Base-by-base conservation (phyloP, 2,329 filamentous ascomycete species). In the Lachnellula subtilissima region DNA sequence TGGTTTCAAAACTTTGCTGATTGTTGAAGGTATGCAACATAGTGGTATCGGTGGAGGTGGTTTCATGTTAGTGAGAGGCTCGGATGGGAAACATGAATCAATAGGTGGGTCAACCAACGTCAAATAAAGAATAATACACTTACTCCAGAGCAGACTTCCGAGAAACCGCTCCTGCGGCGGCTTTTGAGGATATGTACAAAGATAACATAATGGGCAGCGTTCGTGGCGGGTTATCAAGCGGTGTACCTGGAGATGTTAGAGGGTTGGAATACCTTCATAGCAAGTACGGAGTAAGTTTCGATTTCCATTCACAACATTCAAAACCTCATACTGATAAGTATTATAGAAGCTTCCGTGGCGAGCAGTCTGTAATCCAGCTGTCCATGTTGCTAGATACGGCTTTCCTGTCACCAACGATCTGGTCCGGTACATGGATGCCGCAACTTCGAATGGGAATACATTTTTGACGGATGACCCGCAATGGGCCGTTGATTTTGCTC, bases 1-100 rank as follows among this genome's bases (percentile, higher is more conserved):
- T 15, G 19, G n/a, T 57, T 23, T 56, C 25, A 5, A 15, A 15
- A 36, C 25, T 36, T n/a, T 22, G 19, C 54, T 64, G 25, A 60
- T 48, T 1, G 8, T 22, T 9, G n/a, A 36, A 78, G 76, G 81
- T 54, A 89, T 89, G 84, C 89, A 90, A 64, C 88, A 92, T 70
- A 83, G 82, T 42, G 92, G 93, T 15, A 87, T 97, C 57, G 92
- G 89, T 19, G 93, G 93, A 6, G 93, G 93, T 42, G 93, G 93
- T 2, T 97, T 97, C 73, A 88, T 91, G 80, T 78, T 96, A 5
- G 82, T 96, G 5, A 85, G 89, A 48, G 79, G 83, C 36, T 74
- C 82, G 15, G 77, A 89, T 56, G 91, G 91, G n/a, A 76, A 77
- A 17, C 95, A 92, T 68, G 91, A 96, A 68, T 86, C 86, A 56